These are phyloP conservation scores for Rhizophagus sp. DNA, from an alignment of 192 early-diverging fungal species.

Conservation along the genomic window DNA sequence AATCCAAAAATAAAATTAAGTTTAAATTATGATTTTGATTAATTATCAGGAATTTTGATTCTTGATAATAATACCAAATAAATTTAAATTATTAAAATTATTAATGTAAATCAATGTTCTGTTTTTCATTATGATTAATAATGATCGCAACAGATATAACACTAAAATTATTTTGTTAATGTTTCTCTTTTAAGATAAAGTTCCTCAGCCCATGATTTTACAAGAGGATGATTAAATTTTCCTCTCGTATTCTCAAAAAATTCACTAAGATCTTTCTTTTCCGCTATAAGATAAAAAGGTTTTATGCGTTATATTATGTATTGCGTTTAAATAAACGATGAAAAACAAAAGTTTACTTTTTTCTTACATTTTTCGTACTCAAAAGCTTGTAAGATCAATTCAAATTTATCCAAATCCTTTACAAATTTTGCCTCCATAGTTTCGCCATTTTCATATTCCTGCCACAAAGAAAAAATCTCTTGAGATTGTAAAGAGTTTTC, in stretches of 20 bases:
- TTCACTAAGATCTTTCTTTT: conserved; percentile 60
- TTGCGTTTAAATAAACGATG: not conserved
- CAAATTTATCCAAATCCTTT: conserved; percentile 96
- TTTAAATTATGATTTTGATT: too few relatives aligned
- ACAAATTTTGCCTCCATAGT: conserved; percentile 80
- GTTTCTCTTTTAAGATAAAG: conserved; percentile 56
- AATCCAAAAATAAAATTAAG: too few relatives aligned
- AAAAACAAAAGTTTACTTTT: not conserved
- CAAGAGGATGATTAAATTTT: conserved; percentile 82
- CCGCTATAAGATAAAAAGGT: conserved; percentile 38
- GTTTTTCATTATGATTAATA: too few relatives aligned
- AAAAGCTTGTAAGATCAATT: conserved; percentile 90
- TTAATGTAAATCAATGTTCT: too few relatives aligned
- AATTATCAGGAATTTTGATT: too few relatives aligned
- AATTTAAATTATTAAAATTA: too few relatives aligned
- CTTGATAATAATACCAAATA: too few relatives aligned
- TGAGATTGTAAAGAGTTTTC: conserved; percentile 53
- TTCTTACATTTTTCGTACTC: conserved; percentile 83
- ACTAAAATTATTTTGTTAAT: too few relatives aligned
- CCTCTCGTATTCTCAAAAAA: conserved; percentile 84
- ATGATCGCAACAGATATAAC: too few relatives aligned
- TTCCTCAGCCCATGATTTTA: conserved; percentile 82
- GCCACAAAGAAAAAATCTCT: conserved; percentile 81
- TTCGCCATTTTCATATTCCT: conserved; percentile 77
- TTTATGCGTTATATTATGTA: not conserved